phyloP scores from a whole-genome alignment of 1,284 basidiomycete genomes.

The Ceratobasidium sp. region DNA sequence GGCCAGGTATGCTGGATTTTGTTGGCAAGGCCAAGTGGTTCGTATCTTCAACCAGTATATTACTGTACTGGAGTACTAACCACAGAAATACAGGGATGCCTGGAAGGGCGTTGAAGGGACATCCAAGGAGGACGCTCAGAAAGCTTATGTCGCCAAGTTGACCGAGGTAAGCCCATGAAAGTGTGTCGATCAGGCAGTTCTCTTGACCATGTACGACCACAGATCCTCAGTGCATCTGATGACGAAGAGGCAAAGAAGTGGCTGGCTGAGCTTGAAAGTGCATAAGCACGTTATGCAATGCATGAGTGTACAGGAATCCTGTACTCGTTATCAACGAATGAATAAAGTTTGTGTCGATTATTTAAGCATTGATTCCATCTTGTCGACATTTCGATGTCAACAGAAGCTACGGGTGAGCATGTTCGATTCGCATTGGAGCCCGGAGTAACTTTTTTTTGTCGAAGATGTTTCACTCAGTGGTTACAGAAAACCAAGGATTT shows the following conservation, averaged over 20 bases:
- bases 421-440: neutral
- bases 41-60: slow-evolving; percentile 46
- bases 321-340: neutral
- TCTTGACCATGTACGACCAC: slow-evolving; percentile 28
- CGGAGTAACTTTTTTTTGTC: neutral
- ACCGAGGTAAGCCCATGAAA: slow-evolving; percentile 61
- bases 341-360: slow-evolving; percentile 24
- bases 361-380: neutral
- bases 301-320: slow-evolving; percentile 5
- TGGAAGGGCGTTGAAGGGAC: slow-evolving; percentile 80
- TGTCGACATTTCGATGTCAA: neutral
- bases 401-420: neutral
- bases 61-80: too few relatives aligned
- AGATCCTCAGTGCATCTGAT: slow-evolving; percentile 64
- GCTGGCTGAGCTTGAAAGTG: slow-evolving; percentile 65
- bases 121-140: slow-evolving; percentile 72
- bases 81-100: slow-evolving; percentile 69
- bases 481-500: neutral
- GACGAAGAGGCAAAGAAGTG: slow-evolving; percentile 66
- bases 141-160: slow-evolving; percentile 77
- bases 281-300: slow-evolving; percentile 28
- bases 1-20: slow-evolving; percentile 80
- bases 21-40: slow-evolving; percentile 86
- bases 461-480: neutral
- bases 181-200: neutral